phyloP scores from a whole-genome alignment of 2,329 filamentous ascomycete species.

The Colletotrichum theobromicola region DNA sequence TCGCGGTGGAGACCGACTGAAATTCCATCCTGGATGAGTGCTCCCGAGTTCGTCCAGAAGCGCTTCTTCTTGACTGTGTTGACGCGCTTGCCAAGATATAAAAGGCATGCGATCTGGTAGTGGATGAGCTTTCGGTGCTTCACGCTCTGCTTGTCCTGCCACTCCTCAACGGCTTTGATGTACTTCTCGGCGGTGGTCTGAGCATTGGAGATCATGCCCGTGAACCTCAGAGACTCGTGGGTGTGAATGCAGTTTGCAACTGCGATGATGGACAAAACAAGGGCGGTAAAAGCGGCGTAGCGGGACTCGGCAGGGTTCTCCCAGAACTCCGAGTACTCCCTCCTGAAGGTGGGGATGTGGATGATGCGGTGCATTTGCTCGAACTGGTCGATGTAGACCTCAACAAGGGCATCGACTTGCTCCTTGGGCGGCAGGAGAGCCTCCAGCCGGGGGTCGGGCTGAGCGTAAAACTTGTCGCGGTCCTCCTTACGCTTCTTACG shows the following conservation, averaged over 20 bases:
- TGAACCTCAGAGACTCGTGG: constrained; percentile 57
- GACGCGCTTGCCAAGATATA: constrained; percentile 66
- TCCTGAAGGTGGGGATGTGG: constrained; percentile 63
- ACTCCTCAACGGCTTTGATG: constrained; percentile 60
- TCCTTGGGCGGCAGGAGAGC: constrained; percentile 52
- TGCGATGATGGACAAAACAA: constrained; percentile 64
- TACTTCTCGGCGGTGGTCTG: constrained; percentile 60
- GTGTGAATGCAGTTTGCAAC: constrained; percentile 63
- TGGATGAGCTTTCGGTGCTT: constrained; percentile 66
- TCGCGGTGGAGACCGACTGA: constrained; percentile 65
- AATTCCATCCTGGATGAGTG: constrained; percentile 62
- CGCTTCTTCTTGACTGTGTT: constrained; percentile 71
- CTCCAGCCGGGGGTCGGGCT: constrained; percentile 56
- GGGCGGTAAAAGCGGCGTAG: constrained; percentile 59
- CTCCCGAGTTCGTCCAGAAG: constrained; percentile 64
- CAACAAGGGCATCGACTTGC: constrained; percentile 53
- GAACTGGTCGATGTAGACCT: constrained; percentile 59
- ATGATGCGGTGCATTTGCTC: constrained; percentile 63
- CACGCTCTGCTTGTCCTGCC: constrained; percentile 61
- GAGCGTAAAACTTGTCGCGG: constrained; percentile 52
- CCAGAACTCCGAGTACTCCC: constrained; percentile 63
- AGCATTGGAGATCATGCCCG: constrained; percentile 63
- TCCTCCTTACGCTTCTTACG: constrained; percentile 58
- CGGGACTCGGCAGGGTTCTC: constrained; percentile 45
- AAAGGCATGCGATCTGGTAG: constrained; percentile 63